Conservation (phyloP, 148 eudicot species). For the Rhododendron molle region DNA sequence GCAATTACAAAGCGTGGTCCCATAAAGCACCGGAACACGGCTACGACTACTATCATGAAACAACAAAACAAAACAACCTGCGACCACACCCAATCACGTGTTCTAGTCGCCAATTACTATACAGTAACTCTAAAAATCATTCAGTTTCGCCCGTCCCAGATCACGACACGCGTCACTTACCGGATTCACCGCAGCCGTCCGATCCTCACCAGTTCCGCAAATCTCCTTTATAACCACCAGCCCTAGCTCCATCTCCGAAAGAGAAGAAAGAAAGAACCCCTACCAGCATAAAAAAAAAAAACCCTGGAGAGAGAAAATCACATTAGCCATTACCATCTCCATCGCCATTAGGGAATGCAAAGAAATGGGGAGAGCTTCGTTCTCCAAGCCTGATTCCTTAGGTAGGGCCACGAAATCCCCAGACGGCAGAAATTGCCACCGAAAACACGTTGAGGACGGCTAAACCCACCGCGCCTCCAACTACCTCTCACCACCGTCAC, state of each 20-base stretch:
- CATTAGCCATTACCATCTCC: not conserved
- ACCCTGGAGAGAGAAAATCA: not conserved
- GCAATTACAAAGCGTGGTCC: not conserved
- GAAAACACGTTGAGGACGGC: slow-evolving; percentile 81
- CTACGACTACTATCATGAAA: not conserved
- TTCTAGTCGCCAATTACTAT: too few relatives aligned
- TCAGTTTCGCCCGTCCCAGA: not conserved
- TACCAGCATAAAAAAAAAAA: not conserved
- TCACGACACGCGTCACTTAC: not conserved
- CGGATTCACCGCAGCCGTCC: not conserved
- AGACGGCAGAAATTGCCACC: slow-evolving; percentile 60
- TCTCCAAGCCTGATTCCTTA: slow-evolving; percentile 22
- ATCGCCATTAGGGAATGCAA: slow-evolving; percentile 44
- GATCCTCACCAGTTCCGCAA: not conserved
- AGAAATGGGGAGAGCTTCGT: slow-evolving; percentile 48
- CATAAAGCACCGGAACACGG: not conserved
- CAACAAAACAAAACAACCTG: too few relatives aligned
- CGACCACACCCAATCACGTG: not conserved
- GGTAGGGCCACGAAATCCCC: slow-evolving; percentile 23
- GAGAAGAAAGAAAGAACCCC: not conserved
- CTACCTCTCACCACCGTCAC: slow-evolving; percentile 5
- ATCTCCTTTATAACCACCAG: not conserved
- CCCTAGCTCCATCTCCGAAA: not conserved
- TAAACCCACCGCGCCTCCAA: slow-evolving; percentile 12
- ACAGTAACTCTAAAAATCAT: not conserved